Base-by-base conservation (phyloP, 2,329 filamentous ascomycete species). In the Xylariaceae sp. region DNA sequence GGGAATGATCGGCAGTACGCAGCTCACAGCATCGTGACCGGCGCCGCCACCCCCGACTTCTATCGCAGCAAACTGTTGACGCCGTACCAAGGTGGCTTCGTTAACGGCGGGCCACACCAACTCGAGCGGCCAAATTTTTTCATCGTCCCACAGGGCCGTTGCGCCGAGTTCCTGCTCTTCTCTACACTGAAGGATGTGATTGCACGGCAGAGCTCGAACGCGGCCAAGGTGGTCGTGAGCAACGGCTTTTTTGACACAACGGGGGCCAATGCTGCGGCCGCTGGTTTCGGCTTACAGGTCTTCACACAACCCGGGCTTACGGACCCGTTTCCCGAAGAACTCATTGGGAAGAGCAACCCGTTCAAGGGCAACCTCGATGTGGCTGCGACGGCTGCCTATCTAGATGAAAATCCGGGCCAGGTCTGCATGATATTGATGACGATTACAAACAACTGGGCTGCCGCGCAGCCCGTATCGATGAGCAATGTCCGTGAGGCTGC, bases 231-330 rank as follows among this genome's bases (percentile, higher is more conserved):
- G 7, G 30, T 59, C n/a, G 43, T 59, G 15, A 56, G 59, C 35
- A 62, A 60, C 27, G 57, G 56, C 14, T 58, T 59, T 44, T 62
- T 62, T 39, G 57, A 62, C 35, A 59, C 59, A 2, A 59, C 59
- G 2, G 49, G 45, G 6, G 59, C 58, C 27, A 57, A 62, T 40
- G 51, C 55, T 2, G 36, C 51, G 3, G 40, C 44, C 7, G 55
- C 55, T 2, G 57, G 57, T 7, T 59, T 59, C 18, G 41, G n/a
- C 11, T 46, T 59, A 7, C 39, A 56, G 17, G 53, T 49, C 5
- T 56, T 56, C n/a, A 56, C 55, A 10, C 55, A 59, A 35, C 53
- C 55, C 11, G 51, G 51, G 3, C 38, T 55, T 5, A 54, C 41
- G 5, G 49, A 55, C 18, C 42, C 47, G 1, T 57, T 55, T 36